Evolutionary conservation across 2,329 filamentous ascomycete genomes (phyloP), one percentile per base, ranked within the genome.

Genomic region (Reticulascus tulasneorum): DNA sequence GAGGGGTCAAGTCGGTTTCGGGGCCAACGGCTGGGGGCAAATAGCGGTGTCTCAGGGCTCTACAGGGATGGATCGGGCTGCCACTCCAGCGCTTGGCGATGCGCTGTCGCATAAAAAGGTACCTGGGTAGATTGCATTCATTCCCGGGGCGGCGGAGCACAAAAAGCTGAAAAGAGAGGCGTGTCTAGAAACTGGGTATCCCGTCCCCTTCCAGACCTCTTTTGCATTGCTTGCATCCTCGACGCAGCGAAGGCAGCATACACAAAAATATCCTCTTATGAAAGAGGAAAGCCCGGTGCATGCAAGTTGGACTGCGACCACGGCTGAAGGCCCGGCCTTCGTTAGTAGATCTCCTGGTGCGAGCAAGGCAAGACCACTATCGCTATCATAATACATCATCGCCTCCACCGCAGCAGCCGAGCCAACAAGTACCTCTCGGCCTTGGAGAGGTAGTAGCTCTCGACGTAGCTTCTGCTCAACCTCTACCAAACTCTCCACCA

Each of bases 271-370:
- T 15, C 13, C 11, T 15, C 12, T 5, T 28, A 29, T 16, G 26
- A 29, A 28, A 28, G 25, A n/a, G n/a, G 10, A 9, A 13, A 13
- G 11, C 24, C 27, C 38, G 37, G 51, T 66, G 64, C 47, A 75
- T 75, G 71, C 65, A 69, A 44, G 58, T 72, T 51, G 72, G 71
- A 59, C 60, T 75, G 40, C 63, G 61, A 38, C 67, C 67, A 35
- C 63, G 60, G 42, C 59, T 76, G 47, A 68, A 63, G 68, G 66
- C 69, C 50, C 65, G 71, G 59, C 70, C 67, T 49, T 75, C 71
- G 44, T 57, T 76, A 48, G 64, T 76, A 56, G 71, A 75, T 43
- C 62, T 76, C 42, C 58, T 69, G 40, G 58, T 69, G 46, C 60
- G 62, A 42, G 51, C 59, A 47, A 52, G 48, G 47, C 45, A 50